Evolutionary conservation across 495 filamentous ascomycete species (phyloP).

Genomic region (Aspergillus panamensis): DNA sequence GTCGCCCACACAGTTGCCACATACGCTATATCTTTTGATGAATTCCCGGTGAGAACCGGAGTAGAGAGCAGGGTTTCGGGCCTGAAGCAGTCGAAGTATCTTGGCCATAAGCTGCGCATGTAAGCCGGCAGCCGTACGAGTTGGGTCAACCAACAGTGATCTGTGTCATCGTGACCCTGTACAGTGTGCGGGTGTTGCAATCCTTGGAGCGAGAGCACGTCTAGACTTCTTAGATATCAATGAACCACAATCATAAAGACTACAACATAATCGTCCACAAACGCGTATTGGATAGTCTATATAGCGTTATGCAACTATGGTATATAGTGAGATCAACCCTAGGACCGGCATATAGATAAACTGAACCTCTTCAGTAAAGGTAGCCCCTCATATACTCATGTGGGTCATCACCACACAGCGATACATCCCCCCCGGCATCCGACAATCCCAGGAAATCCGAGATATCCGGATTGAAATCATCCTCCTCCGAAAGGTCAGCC

Average conservation of each 20-base stretch:
- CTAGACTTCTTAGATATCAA: not conserved
- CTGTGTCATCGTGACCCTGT: not conserved
- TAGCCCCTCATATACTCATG: no score
- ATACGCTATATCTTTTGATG: conserved; percentile 53
- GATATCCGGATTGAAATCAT: not conserved
- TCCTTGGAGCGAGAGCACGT: not conserved
- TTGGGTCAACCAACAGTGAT: not conserved
- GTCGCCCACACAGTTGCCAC: conserved; percentile 61
- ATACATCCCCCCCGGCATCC: conserved; percentile 2
- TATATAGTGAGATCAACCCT: not conserved
- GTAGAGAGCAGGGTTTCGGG: conserved; percentile 1
- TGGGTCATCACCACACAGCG: no score
- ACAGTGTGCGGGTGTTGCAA: not conserved
- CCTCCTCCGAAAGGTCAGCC: not conserved
- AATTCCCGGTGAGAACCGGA: conserved; percentile 30
- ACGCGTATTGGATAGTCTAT: not conserved
- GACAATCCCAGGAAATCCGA: conserved; percentile 6
- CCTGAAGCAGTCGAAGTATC: conserved; percentile 18
- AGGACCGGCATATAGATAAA: no score
- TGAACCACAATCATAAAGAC: not conserved
- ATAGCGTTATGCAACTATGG: not conserved
- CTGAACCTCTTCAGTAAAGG: no score
- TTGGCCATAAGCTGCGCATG: conserved; percentile 20
- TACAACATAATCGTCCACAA: not conserved
- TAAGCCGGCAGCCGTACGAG: not conserved